A percentile compares a stretch with the other conserved stretches of the same genome.
These are phyloP conservation scores for Groenewaldozyma tartarivorans DNA, from an alignment of 805 yeast genomes.

Conservation along the genomic window DNA sequence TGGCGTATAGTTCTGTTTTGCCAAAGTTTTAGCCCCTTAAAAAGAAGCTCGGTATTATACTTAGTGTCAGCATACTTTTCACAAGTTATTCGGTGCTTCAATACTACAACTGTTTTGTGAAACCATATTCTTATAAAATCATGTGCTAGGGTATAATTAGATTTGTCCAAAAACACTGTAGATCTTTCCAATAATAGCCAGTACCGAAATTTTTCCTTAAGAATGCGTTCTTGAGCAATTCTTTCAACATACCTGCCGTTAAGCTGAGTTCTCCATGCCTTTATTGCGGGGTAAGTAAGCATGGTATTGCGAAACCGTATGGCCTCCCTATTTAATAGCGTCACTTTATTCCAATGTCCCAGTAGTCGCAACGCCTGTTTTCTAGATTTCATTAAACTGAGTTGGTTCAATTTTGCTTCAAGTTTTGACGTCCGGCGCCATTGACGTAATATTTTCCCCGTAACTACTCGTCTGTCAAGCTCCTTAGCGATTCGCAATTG, in stretches of 20 bases:
- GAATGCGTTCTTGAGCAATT: slow-evolving; percentile 1
- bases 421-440: slow-evolving; percentile 8
- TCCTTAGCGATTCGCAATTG: slow-evolving; percentile 1
- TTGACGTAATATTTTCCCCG: slow-evolving; percentile 1
- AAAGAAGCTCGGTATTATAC: too few relatives aligned
- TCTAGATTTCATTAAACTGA: background rate
- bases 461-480: background rate
- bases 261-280: slow-evolving; percentile 9
- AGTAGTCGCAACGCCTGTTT: background rate
- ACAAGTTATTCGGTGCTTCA: too few relatives aligned
- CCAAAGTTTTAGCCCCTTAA: too few relatives aligned
- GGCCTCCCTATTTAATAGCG: slow-evolving; percentile 8
- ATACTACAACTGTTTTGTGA: background rate
- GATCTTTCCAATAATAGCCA: slow-evolving; percentile 10
- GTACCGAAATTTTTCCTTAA: slow-evolving; percentile 1
- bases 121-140: slow-evolving; percentile 7
- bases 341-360: slow-evolving; percentile 2
- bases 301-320: slow-evolving; percentile 11
- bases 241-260: background rate
- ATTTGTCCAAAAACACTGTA: slow-evolving; percentile 3
- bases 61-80: too few relatives aligned
- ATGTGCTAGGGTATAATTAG: background rate
- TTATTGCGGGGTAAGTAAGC: slow-evolving; percentile 5
- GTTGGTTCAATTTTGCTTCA: background rate
- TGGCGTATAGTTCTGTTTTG: too few relatives aligned